phyloP scores from a whole-genome alignment of 768 basidiomycete genomes.

The Glaciozyma antarctica region DNA sequence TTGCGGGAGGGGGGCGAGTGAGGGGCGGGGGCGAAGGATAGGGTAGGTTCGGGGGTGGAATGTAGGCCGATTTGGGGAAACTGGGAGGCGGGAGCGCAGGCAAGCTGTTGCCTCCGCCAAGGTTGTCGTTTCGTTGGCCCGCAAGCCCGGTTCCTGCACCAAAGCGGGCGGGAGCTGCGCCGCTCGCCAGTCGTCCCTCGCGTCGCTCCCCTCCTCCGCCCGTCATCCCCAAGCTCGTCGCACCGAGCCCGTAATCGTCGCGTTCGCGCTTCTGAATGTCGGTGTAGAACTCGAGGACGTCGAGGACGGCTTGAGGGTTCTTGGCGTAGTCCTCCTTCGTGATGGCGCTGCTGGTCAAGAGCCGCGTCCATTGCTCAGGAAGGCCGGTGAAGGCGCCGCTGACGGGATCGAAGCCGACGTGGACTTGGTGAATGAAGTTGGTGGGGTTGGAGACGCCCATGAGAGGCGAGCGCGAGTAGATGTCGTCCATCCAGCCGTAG shows the following conservation, averaged over 20 bases:
- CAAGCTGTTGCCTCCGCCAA: background rate
- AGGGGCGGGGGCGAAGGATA: conserved; percentile 15
- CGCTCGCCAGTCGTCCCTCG: conserved; percentile 30
- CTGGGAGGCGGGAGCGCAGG: background rate
- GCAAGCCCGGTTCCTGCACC: conserved; percentile 85
- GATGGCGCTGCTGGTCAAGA: conserved; percentile 94
- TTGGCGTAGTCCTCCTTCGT: conserved; percentile 95
- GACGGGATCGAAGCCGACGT: conserved; percentile 91
- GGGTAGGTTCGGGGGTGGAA: conserved; percentile 30
- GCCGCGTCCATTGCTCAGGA: conserved; percentile 92
- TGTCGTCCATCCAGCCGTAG: conserved; percentile 97
- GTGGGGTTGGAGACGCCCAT: conserved; percentile 92
- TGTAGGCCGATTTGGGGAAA: background rate
- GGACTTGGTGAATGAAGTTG: conserved; percentile 97
- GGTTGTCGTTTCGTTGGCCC: conserved; percentile 42
- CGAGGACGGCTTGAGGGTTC: conserved; percentile 92
- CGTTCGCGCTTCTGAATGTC: conserved; percentile 92
- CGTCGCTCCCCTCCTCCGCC: conserved; percentile 10
- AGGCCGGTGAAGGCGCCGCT: conserved; percentile 93
- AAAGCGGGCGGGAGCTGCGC: conserved; percentile 60
- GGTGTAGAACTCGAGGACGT: conserved; percentile 96
- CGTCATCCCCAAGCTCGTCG: conserved; percentile 26
- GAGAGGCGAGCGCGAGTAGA: conserved; percentile 80
- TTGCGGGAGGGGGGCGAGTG: conserved; percentile 5
- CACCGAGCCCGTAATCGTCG: conserved; percentile 47